These are phyloP conservation scores for Yamadazyma atmosphaerica DNA, from an alignment of 1,139 yeast genomes.

Conservation along the genomic window DNA sequence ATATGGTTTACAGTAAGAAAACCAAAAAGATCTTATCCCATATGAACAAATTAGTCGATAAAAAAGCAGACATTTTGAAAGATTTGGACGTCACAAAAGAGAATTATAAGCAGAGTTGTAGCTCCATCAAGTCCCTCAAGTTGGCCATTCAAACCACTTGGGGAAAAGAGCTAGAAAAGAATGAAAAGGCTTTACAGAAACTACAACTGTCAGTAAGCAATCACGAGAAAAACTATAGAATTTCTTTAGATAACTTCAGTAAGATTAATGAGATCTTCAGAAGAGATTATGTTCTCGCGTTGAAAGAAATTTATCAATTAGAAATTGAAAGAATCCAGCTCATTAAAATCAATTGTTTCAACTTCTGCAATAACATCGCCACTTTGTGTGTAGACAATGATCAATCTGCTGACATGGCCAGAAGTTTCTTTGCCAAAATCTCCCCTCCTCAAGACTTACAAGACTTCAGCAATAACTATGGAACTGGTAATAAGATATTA, in stretches of 20 bases:
- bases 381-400: slow-evolving; percentile 79
- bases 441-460: slow-evolving; percentile 62
- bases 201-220: slow-evolving; percentile 49
- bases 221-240: slow-evolving; percentile 58
- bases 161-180: slow-evolving; percentile 74
- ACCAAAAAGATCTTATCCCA: slow-evolving; percentile 36
- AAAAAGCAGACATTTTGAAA: slow-evolving; percentile 26
- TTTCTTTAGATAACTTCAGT: slow-evolving; percentile 57
- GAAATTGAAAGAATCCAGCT: slow-evolving; percentile 80
- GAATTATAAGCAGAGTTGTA: slow-evolving; percentile 59
- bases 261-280: slow-evolving; percentile 73
- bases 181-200: slow-evolving; percentile 61
- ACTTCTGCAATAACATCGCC: slow-evolving; percentile 74
- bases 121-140: slow-evolving; percentile 55
- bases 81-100: slow-evolving; percentile 48
- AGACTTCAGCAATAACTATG: slow-evolving; percentile 53
- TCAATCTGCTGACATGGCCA: slow-evolving; percentile 68
- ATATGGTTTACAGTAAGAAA: slow-evolving; percentile 29
- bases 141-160: slow-evolving; percentile 73
- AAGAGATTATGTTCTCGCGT: slow-evolving; percentile 73
- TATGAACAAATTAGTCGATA: slow-evolving; percentile 34
- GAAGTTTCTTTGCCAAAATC: slow-evolving; percentile 68
- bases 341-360: slow-evolving; percentile 78
- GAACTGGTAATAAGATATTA: slow-evolving; percentile 66
- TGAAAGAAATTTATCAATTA: slow-evolving; percentile 68